Base-by-base conservation (phyloP, 2,329 filamentous ascomycete genomes). In the Colletotrichum euphorbiae region DNA sequence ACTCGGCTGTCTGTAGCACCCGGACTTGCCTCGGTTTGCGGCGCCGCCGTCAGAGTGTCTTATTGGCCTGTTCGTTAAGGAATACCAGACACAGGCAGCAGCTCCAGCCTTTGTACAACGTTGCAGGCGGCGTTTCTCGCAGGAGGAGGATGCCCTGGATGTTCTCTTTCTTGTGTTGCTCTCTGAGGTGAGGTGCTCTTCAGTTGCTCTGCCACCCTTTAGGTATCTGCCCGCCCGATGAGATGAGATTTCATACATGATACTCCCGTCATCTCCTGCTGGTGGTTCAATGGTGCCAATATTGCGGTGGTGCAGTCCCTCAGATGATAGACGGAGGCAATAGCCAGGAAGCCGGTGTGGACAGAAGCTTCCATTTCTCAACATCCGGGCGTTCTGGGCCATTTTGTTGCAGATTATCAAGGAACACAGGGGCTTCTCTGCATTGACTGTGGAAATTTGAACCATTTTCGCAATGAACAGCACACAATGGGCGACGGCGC, bases 371-470 rank as follows among this genome's bases (percentile, higher is more conserved):
- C 6, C 28, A 28, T 28, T 28, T 7, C 6, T 8, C 28, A 28
- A 28, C 6, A 45, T 48, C 19, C 8, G 45, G 36, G 51, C 51
- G 33, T 55, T 38, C 52, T 36, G 52, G 33, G 52, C 33, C 42
- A 11, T 28, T 56, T 56, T n/a, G 28, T 28, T 24, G 9, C n/a
- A 0, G 11, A 1, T 52, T 43, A 51, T 28, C 45, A 38, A 46
- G 46, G 62, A 54, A 28, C 19, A 19, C 36, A 15, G 15, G 6
- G 60, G 24, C 19, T 38, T 28, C 45, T 48, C 21, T 65, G 66
- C 66, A 69, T 69, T 69, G 55, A 69, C 55, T 9, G 52, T 55
- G 65, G 61, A 68, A 65, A 68, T 60, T 69, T 65, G 61, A 19
- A 64, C 33, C 28, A 45, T 21, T 24, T 33, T 31, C 42, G 50